Conservation (phyloP, 495 filamentous ascomycete genomes). For the Xylaria flabelliformis region DNA sequence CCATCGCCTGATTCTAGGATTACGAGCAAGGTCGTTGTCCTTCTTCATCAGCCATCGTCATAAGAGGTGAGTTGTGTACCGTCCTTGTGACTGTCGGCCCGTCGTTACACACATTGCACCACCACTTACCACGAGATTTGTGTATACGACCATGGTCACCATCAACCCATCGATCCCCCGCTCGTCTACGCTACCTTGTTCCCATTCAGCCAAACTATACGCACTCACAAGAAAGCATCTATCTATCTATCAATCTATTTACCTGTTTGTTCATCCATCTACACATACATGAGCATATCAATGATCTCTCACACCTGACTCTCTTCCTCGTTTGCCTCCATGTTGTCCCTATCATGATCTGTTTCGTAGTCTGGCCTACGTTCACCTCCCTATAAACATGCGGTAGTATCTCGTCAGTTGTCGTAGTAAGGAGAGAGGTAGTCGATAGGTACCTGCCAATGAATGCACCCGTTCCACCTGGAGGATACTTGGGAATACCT, state of each 20-base stretch:
- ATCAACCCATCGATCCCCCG: neutral
- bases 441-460: conserved; percentile 18
- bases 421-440: conserved; percentile 18
- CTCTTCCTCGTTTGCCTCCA: neutral
- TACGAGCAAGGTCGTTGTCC: conserved; percentile 1
- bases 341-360: conserved; percentile 6
- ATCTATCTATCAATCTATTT: neutral
- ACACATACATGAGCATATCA: conserved; percentile 6
- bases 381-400: conserved; percentile 10
- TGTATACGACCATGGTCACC: conserved; percentile 16
- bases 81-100: neutral
- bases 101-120: conserved; percentile 19
- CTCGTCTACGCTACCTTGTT: conserved; percentile 18
- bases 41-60: conserved; percentile 14
- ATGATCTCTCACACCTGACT: neutral
- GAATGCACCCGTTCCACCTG: conserved; percentile 2
- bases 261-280: neutral
- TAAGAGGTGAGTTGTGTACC: conserved; percentile 27
- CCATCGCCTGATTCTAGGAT: conserved; percentile 18
- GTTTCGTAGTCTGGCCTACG: neutral
- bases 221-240: neutral
- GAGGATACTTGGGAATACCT: conserved; percentile 6
- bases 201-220: conserved; percentile 2
- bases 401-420: conserved; percentile 12
- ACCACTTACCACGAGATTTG: conserved; percentile 20